Conservation (phyloP, 1,284 basidiomycete species). For the Cutaneotrichosporon daszewskae region DNA sequence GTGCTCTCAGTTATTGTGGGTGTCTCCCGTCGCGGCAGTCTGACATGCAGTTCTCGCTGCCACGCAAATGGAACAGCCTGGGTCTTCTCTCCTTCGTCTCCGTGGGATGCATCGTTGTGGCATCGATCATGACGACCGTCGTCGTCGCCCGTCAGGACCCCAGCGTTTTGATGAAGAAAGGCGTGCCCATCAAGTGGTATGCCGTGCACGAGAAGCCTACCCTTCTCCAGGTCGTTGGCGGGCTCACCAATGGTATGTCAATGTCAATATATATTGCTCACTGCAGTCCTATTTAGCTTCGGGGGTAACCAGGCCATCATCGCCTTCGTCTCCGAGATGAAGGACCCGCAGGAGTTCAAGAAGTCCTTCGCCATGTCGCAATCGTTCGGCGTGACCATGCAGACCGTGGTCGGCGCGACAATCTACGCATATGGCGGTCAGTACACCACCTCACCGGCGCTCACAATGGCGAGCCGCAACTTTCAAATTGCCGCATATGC, state of each 20-base stretch:
- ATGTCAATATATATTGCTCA: no score
- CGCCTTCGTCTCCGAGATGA: slow-evolving; percentile 27
- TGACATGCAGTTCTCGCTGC: slow-evolving; percentile 6
- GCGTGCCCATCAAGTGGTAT: slow-evolving; percentile 24
- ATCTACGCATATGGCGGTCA: slow-evolving; percentile 33
- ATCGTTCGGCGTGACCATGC: slow-evolving; percentile 16
- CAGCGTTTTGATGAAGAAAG: slow-evolving; percentile 14
- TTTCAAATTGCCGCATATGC: slow-evolving; percentile 27
- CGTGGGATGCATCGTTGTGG: slow-evolving; percentile 26
- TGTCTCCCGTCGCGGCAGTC: not conserved
- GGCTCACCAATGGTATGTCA: slow-evolving; percentile 31
- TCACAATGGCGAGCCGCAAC: slow-evolving; percentile 26
- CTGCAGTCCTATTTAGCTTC: slow-evolving; percentile 30
- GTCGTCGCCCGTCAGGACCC: slow-evolving; percentile 22
- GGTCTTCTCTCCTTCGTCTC: slow-evolving; percentile 24
- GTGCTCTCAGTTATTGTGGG: slow-evolving; percentile 21
- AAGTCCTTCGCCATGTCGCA: slow-evolving; percentile 23
- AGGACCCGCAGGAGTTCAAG: slow-evolving; percentile 32
- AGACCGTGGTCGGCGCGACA: slow-evolving; percentile 23
- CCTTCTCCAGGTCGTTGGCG: slow-evolving; percentile 27
- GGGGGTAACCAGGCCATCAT: slow-evolving; percentile 32
- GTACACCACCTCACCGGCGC: slow-evolving; percentile 28
- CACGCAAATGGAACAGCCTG: slow-evolving; percentile 22
- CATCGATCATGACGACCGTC: slow-evolving; percentile 27
- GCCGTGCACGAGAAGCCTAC: slow-evolving; percentile 23